Evolutionary conservation across 768 basidiomycete genomes (phyloP), one percentile per base, ranked within the genome.

Genomic region (Mycena chlorophos): DNA sequence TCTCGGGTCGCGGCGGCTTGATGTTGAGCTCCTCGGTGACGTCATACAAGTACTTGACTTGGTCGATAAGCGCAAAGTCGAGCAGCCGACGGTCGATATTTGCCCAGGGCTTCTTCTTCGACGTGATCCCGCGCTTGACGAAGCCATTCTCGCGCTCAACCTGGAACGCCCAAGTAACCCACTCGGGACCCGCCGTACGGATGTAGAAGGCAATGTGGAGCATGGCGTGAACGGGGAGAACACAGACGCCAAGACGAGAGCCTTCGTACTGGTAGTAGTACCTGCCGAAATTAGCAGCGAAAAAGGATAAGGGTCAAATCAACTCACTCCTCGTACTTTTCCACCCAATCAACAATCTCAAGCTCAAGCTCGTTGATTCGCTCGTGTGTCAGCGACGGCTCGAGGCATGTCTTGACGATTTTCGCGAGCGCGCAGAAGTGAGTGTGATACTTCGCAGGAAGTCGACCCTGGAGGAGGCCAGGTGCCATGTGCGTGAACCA

Each of bases 401-500:
- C 59, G 0, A 77, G 64, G 53, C 72, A 75, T 0, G 52, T 53
- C 39, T 69, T 66, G 55, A 78, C 63, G 23, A 79, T 68, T 1
- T 60, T 25, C 19, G 72, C 69, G 26, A 80, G 68, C 1, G 65
- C 34, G 20, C 69, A 43, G 31, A 74, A 68, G 53, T 80, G 75
- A 1, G 61, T 51, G 55, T 74, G 77, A 61, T 77, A 79, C n/a
- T 64, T 65, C 4, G 25, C 26, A 1, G 26, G 19, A 31, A 78
- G 75, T 1, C 66, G 63, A 12, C 66, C 49, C 3, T 50, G 17
- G 8, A 79, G 69, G 2, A 79, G 60, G 23, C 70, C 58, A 3
- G 76, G 76, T 0, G 58, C 74, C 16, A 78, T 40, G 53, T 68
- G 73, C 38, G 67, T 56, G 14, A 68, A 64, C 74, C 75, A 79